Base-by-base conservation (phyloP, 2,329 filamentous ascomycete genomes). In the Paecilomyces dactylethromorphus region DNA sequence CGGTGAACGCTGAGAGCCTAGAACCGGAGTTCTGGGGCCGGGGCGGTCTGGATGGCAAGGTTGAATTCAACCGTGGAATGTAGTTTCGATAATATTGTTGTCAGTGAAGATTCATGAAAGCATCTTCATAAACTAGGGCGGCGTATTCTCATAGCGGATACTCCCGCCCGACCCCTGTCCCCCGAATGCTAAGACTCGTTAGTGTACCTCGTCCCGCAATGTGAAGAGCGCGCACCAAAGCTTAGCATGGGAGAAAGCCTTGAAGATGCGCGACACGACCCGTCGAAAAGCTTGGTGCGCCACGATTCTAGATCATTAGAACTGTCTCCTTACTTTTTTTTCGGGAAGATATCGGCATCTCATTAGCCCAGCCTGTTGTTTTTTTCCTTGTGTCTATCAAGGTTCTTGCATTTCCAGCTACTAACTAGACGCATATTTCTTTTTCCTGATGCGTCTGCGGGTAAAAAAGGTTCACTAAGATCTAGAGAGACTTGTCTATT, bases 31-130 rank as follows among this genome's bases (percentile, higher is more conserved):
- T 99, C 73, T 88, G 88, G 77, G 88, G 86, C 6, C 84, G 84
- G 58, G 92, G 91, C 32, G 93, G 92, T 0, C 84, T 88, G 63
- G 84, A 84, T 57, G 92, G 90, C 0, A 81, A 91, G 79, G 90
- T 99, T n/a, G 91, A 95, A 72, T 97, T 99, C 77, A 97, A 99
- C 76, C 85, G 94, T 69, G 94, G 94, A 12, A 93, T 99, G 68
- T 97, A 79, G 76, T 45, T 7, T 39, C 39, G 39, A 45, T n/a
- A 29, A 45, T 45, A 2, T 6, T 7, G 35, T 45, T n/a, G n/a
- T n/a, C 32, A 33, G 15, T 39, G n/a, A 45, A 10, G 15, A 21
- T 45, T 18, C 15, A 29, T 29, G 26, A 29, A 29, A 26, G 5
- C 26, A 29, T 29, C 26, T 29, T 29, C 26, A 29, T 29, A 29